Conservation (phyloP, 345 rosid species). For the Rhizophora mangle region DNA sequence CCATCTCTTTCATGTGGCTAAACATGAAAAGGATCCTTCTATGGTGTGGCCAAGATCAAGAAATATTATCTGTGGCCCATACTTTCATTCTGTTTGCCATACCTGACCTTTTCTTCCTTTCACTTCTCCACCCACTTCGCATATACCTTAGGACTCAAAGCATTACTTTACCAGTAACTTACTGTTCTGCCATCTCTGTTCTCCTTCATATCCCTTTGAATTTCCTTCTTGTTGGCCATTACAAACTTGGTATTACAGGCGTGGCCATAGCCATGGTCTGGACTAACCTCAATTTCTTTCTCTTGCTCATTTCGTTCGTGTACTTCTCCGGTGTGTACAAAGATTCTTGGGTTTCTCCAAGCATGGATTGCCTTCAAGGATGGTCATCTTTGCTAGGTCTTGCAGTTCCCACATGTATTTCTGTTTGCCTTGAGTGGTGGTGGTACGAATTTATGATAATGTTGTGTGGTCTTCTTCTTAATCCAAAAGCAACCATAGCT, state of each 20-base stretch:
- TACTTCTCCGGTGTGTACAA: slow-evolving; percentile 68
- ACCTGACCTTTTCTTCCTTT: slow-evolving; percentile 88
- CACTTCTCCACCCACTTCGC: slow-evolving; percentile 89
- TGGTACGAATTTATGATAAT: slow-evolving; percentile 98
- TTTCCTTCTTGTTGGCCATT: slow-evolving; percentile 65
- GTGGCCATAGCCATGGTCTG: slow-evolving; percentile 87
- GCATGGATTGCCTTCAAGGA: slow-evolving; percentile 67
- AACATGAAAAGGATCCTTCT: slow-evolving; percentile 68
- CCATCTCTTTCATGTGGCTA: slow-evolving; percentile 81
- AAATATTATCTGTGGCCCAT: slow-evolving; percentile 68
- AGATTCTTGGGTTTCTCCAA: slow-evolving; percentile 80
- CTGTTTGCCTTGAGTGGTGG: slow-evolving; percentile 99
- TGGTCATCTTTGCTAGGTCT: slow-evolving; percentile 88
- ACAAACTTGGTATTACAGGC: slow-evolving; percentile 81
- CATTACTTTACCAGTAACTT: slow-evolving; percentile 81
- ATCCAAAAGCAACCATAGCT: slow-evolving; percentile 86
- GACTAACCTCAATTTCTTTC: slow-evolving; percentile 78
- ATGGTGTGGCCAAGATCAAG: slow-evolving; percentile 80
- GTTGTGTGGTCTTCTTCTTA: slow-evolving; percentile 70
- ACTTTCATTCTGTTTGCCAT: slow-evolving; percentile 71
- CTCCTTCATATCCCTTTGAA: slow-evolving; percentile 79
- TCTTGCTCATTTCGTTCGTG: slow-evolving; percentile 58
- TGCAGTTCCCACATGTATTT: slow-evolving; percentile 81
- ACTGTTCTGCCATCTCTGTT: slow-evolving; percentile 80
- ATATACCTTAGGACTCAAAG: slow-evolving; percentile 80